phyloP scores from a whole-genome alignment of 2,329 filamentous ascomycete species.

The Elsinoe fawcettii region DNA sequence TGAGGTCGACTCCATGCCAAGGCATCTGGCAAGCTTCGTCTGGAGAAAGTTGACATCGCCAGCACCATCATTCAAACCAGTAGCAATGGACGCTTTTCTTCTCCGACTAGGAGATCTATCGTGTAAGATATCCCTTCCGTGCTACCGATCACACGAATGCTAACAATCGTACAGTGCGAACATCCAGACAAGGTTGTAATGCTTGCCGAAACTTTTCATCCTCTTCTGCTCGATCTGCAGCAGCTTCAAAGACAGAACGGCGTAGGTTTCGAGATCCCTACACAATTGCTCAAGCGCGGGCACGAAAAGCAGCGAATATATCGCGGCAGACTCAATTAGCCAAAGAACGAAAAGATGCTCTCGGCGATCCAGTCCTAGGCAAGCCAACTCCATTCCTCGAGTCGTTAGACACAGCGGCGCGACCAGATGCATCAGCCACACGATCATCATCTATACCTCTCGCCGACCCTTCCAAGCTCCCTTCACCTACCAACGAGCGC shows the following conservation, averaged over 20 bases:
- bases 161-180: background rate
- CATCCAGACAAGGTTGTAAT: slow-evolving; percentile 15
- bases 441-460: slow-evolving; percentile 18
- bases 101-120: slow-evolving; percentile 8
- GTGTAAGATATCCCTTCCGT: background rate
- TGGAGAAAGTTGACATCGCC: background rate
- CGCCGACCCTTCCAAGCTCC: slow-evolving; percentile 18
- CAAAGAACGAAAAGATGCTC: slow-evolving; percentile 53
- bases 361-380: slow-evolving; percentile 75
- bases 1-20: slow-evolving; percentile 3
- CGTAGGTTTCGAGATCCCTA: slow-evolving; percentile 72
- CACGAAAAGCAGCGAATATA: slow-evolving; percentile 76
- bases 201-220: slow-evolving; percentile 45
- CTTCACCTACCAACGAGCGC: slow-evolving; percentile 39
- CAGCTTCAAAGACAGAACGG: slow-evolving; percentile 50
- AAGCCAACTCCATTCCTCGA: slow-evolving; percentile 72
- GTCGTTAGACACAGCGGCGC: slow-evolving; percentile 61
- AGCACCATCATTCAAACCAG: background rate
- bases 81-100: slow-evolving; percentile 4
- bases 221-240: slow-evolving; percentile 57
- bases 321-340: slow-evolving; percentile 64
- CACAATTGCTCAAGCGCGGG: slow-evolving; percentile 68
- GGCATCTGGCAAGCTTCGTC: background rate
- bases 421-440: slow-evolving; percentile 24
- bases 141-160: background rate